Evolutionary conservation across 495 filamentous ascomycete species (phyloP).

Genomic region (Stereocaulon alpinum): DNA sequence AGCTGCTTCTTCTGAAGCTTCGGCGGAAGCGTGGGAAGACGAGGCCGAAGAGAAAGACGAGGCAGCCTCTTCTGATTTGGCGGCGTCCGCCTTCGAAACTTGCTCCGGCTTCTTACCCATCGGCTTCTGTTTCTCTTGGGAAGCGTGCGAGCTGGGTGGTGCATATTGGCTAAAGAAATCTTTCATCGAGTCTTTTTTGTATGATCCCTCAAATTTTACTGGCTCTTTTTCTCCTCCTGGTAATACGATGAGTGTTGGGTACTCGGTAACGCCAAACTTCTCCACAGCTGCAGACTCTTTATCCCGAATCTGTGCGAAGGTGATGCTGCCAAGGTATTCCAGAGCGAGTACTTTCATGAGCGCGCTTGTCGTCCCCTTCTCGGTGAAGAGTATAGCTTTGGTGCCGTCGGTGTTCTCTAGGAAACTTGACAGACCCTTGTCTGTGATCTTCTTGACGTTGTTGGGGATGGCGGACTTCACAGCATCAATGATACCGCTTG

Average conservation of each 20-base stretch:
- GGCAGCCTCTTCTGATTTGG: constrained; percentile 18
- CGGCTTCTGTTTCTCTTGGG: constrained; percentile 31
- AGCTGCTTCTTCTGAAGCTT: constrained; percentile 29
- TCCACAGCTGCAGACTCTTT: constrained; percentile 65
- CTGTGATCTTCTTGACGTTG: constrained; percentile 69
- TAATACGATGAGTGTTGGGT: constrained; percentile 72
- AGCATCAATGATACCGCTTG: constrained; percentile 78
- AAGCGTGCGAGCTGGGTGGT: constrained; percentile 57
- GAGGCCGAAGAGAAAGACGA: constrained; percentile 35
- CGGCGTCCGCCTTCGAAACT: constrained; percentile 7
- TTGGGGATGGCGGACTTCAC: constrained; percentile 84
- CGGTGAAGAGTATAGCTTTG: constrained; percentile 88
- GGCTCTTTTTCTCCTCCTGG: constrained; percentile 60
- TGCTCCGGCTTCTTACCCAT: constrained; percentile 40
- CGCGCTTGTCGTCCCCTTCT: constrained; percentile 80
- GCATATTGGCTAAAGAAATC: constrained; percentile 74
- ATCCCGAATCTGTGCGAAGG: constrained; percentile 74
- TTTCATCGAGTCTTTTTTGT: constrained; percentile 75
- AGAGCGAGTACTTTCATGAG: constrained; percentile 77
- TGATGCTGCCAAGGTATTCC: constrained; percentile 77
- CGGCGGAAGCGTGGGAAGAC: constrained; percentile 31
- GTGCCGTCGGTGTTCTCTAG: constrained; percentile 59
- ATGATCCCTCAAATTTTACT: constrained; percentile 68
- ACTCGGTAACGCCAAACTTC: constrained; percentile 63
- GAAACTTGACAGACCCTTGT: constrained; percentile 71